Base-by-base conservation (phyloP, 345 rosid species). In the Gossypium longicalyx region DNA sequence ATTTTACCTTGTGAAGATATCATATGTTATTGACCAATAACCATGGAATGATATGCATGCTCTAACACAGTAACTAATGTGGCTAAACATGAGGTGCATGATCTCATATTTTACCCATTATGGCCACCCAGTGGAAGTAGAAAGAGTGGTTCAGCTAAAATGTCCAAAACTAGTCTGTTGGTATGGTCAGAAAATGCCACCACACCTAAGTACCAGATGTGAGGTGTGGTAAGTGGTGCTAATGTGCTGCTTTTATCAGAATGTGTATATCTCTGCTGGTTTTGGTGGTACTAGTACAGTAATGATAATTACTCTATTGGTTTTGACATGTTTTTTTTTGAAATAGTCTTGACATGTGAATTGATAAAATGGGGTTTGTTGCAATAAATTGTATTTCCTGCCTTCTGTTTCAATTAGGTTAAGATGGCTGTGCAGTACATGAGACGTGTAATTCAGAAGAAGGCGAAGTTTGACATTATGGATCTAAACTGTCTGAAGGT, bases 391-490 rank as follows among this genome's bases (percentile, higher is more conserved):
- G 45, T 17, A 51, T 73, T 73, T 66, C 9, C 70, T 41, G 19
- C 38, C 66, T 80, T 72, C 22, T 64, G 38, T 70, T 80, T 17
- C 76, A 22, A 58, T 69, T 69, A 95, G 99, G 97, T 95, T 71
- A 95, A 90, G 85, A 80, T 95, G 93, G 99, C 99, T 23, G 86
- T 95, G 77, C 99, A 91, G 80, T 91, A 87, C 83, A 95, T 95
- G 98, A 83, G 98, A 67, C 86, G 85, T 52, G 70, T 91, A 70
- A 89, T 95, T 66, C 97, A 90, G 83, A 95, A 85, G 85, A 93
- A 88, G 83, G 99, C 99, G 6, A 95, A 93, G 86, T 95, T 95
- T 86, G 93, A 95, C 81, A 95, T 95, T 66, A 93, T 89, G 98
- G 88, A 86, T 75, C 93, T 95, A 80, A 91, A 93, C 81, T 86